A percentile compares a stretch with the other conserved stretches of the same genome.
phyloP scores from a whole-genome alignment of 495 filamentous ascomycete genomes.

The Trichoderma erinaceum region DNA sequence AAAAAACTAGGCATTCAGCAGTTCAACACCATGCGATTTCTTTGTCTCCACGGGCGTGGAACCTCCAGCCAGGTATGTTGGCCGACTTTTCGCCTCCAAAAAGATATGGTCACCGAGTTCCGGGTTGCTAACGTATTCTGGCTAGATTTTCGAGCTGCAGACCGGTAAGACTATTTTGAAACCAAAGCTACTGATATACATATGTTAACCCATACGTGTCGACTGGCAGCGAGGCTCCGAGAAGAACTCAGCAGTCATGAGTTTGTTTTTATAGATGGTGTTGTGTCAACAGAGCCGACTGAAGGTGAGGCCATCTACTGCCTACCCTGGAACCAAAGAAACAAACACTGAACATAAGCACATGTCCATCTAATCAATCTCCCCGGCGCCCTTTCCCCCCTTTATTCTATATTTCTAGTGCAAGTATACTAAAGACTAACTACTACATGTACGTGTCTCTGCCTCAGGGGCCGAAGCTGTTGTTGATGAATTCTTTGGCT shows the following conservation, averaged over 20 bases:
- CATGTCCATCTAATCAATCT: no score
- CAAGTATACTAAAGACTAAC: conserved; percentile 15
- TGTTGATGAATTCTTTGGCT: conserved; percentile 26
- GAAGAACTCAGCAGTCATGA: conserved; percentile 22
- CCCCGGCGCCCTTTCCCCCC: no score
- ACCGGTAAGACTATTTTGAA: background rate
- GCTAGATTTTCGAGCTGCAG: conserved; percentile 19
- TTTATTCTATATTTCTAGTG: no score
- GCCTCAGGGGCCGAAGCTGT: conserved; percentile 24
- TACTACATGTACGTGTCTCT: background rate
- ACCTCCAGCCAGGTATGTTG: conserved; percentile 26
- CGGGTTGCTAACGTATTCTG: conserved; percentile 15
- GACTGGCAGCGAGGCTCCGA: conserved; percentile 12
- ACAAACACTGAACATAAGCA: background rate
- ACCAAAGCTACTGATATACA: background rate
- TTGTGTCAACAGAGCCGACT: conserved; percentile 21
- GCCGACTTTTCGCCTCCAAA: background rate
- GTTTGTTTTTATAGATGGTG: conserved; percentile 27
- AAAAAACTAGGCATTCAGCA: background rate
- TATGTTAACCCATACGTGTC: background rate
- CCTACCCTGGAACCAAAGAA: background rate
- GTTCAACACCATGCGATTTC: conserved; percentile 21
- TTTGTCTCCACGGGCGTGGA: conserved; percentile 23
- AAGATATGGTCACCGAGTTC: conserved; percentile 9
- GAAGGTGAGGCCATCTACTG: conserved; percentile 1